Evolutionary conservation across 2,329 filamentous ascomycete species (phyloP), one percentile per base, ranked within the genome.

Genomic region (Ophiosphaerella herpotricha): DNA sequence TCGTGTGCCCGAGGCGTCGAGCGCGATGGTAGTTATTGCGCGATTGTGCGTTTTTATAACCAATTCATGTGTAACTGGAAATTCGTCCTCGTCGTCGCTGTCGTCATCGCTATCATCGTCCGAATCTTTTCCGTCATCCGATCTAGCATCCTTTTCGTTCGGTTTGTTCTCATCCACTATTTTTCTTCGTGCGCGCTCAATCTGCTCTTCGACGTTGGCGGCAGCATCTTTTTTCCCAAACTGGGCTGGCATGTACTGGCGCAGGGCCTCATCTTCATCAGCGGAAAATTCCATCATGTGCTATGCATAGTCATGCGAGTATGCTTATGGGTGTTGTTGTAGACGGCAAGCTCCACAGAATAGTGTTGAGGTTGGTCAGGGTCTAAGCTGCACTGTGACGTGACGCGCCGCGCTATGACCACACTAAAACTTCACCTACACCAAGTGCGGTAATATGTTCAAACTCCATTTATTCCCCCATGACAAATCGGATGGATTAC

Each of bases 41-140:
- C 90, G 87, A 32, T 94, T 89, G 71, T 99, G 94, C 12, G 93
- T 96, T 75, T 95, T 96, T 69, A 97, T 80, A 24, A 96, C 79
- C 71, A 99, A 83, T 75, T 97, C 92, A 71, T 99, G 94, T 5
- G 94, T 95, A 11, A 95, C 85, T 1, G 94, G 94, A 58, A 87
- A 97, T 63, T 96, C 90, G 64, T 96, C 91, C 26, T 92, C 89
- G 18, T 91, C 85, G 1, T 80, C 78, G 39, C 83, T 80, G 42
- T 84, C 83, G 23, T 84, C 80, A 41, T 85, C 84, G 18, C 82
- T 80, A 48, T 82, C 79, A 46, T 81, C 78, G 18, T 77, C 73
- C n/a, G 67, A 70, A 50, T 74, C 63, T 46, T 65, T 55, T 33
- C 70, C 60, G 52, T 60, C 60, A 32, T 68, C 59, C 41, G 72